Conservation (phyloP, 768 basidiomycete species). For the Boletus tomentosulus region DNA sequence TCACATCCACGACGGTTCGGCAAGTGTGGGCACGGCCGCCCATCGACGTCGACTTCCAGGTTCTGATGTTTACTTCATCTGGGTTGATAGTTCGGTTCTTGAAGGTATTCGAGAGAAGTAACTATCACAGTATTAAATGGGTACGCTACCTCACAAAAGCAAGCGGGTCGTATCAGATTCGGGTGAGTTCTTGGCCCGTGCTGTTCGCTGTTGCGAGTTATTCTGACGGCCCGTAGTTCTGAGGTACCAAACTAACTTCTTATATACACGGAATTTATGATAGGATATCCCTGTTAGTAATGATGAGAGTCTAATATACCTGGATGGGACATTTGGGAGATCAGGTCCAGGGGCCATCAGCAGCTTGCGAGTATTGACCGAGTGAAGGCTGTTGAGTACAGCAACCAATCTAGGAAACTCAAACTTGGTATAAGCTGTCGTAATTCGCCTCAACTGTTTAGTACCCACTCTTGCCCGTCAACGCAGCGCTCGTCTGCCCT, state of each 20-base stretch:
- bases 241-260: slow-evolving; percentile 11
- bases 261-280: slow-evolving; percentile 25
- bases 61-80: slow-evolving; percentile 97
- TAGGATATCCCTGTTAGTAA: slow-evolving; percentile 23
- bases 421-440: slow-evolving; percentile 7
- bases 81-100: slow-evolving; percentile 94
- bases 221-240: slow-evolving; percentile 22
- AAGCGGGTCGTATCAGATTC: slow-evolving; percentile 88
- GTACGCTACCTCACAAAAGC: slow-evolving; percentile 93
- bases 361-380: background rate
- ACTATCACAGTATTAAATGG: slow-evolving; percentile 95
- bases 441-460: slow-evolving; percentile 19
- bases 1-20: slow-evolving; percentile 85
- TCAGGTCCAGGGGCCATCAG: slow-evolving; percentile 1
- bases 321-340: slow-evolving; percentile 9
- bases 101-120: slow-evolving; percentile 96
- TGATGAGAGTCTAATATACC: slow-evolving; percentile 22
- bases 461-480: slow-evolving; percentile 1
- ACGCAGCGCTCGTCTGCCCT: slow-evolving; percentile 20
- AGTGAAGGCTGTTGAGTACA: background rate
- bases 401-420: slow-evolving; percentile 26
- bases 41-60: slow-evolving; percentile 98
- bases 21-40: slow-evolving; percentile 98
- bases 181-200: slow-evolving; percentile 52
- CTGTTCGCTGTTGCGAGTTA: background rate